Evolutionary conservation across 2,329 filamentous ascomycete species (phyloP), one percentile per base, ranked within the genome.

Genomic region (Scedosporium aurantiacum): DNA sequence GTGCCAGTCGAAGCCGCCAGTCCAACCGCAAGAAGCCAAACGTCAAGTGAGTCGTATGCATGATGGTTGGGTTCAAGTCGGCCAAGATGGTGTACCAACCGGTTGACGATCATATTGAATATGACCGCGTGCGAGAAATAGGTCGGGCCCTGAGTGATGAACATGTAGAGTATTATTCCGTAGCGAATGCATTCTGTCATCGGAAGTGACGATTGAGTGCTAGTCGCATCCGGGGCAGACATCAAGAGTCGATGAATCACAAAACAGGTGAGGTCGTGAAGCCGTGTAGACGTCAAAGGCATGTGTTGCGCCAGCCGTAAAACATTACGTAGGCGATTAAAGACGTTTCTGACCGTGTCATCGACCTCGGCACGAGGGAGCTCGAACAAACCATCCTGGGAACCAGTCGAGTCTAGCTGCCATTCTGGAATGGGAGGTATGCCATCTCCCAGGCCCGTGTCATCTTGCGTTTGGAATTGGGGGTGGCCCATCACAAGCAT

Each of bases 231-330:
- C 32, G 62, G 28, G 12, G 65, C 57, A 5, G 66, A 47, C 2
- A 71, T 66, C 0, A 83, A 63, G 1, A 84, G 71, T 23, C 74
- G 73, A 63, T 84, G 81, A 0, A 83, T 68, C 23, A 80, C 76
- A 64, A 80, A 84, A 58, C 78, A 82, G 5, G 79, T 78, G 1
- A 84, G 70, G 61, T 84, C 82, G 62, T 84, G 82, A 0, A 84
- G 73, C 55, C 75, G 71, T 0, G 77, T 78, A 0, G 70, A 70
- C 1, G 76, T 64, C 0, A 79, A 63, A 0, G 66, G 65, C 8
- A 54, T 61, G 0, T 61, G 61, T 12, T 68, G 63, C 0, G 72
- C 67, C 3, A 69, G 67, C 1, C 74, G 70, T 57, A 82, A 78
- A 3, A 82, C 67, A 7, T 65, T 68, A 12, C 73, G 75, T 1